Evolutionary conservation across 1,139 yeast species (phyloP).

Genomic region (Geotrichum reessii): DNA sequence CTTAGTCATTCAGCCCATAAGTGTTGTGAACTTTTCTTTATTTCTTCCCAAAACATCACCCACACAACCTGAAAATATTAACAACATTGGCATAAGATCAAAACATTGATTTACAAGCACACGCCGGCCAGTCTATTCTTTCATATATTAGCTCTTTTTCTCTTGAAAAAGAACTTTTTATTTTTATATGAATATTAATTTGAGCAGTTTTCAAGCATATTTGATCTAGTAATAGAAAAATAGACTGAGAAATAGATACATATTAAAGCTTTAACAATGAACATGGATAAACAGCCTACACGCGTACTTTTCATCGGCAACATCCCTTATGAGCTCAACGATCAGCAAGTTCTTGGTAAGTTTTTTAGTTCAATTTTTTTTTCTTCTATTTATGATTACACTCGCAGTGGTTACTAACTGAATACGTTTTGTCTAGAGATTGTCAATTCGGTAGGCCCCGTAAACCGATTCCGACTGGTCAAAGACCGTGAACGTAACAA

Average conservation of each 20-base stretch:
- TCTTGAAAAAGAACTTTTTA: too few species aligned
- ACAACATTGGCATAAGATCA: background rate
- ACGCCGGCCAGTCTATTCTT: background rate
- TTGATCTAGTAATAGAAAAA: background rate
- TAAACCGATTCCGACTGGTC: constrained; percentile 56
- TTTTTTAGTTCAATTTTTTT: constrained; percentile 35
- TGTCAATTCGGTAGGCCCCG: constrained; percentile 71
- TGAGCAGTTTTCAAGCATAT: background rate
- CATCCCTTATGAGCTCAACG: constrained; percentile 74
- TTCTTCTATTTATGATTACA: background rate
- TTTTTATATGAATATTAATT: too few species aligned
- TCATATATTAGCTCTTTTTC: too few species aligned
- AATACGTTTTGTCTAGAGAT: constrained; percentile 39
- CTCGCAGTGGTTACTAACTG: background rate
- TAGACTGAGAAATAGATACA: background rate
- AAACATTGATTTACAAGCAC: background rate
- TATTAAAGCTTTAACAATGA: background rate
- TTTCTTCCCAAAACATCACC: background rate
- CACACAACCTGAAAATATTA: background rate
- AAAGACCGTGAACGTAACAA: constrained; percentile 62
- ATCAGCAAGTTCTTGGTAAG: constrained; percentile 78
- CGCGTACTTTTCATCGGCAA: constrained; percentile 56
- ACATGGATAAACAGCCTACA: constrained; percentile 34
- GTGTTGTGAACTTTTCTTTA: background rate
- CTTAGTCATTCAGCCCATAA: background rate